Percentiles rank a stretch among this genome's conserved stretches.
phyloP scores from a whole-genome alignment of 2,329 filamentous ascomycete genomes.

The Fusarium sp. region DNA sequence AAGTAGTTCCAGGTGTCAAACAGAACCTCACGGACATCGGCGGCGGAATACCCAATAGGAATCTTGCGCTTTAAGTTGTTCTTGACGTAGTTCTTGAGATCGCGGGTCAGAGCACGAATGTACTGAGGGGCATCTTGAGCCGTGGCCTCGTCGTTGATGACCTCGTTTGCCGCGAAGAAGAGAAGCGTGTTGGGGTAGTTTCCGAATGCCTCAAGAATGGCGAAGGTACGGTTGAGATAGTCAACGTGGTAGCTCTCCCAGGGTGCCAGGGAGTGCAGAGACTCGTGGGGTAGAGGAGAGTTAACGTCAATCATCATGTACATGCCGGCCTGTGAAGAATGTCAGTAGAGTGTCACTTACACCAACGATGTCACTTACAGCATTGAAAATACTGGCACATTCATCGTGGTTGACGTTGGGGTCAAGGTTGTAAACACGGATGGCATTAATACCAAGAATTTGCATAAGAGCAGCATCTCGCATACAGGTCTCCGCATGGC shows the following conservation, averaged over 20 bases:
- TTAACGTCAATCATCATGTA: slow-evolving; percentile 78
- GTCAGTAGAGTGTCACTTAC: slow-evolving; percentile 2
- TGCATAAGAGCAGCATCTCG: slow-evolving; percentile 75
- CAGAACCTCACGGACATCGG: slow-evolving; percentile 78
- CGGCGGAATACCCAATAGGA: slow-evolving; percentile 83
- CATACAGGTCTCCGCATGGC: slow-evolving; percentile 66
- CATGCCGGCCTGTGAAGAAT: slow-evolving; percentile 64
- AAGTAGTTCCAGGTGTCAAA: slow-evolving; percentile 82
- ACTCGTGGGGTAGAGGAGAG: slow-evolving; percentile 69
- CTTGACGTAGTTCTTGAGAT: slow-evolving; percentile 84
- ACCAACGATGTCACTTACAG: slow-evolving; percentile 49
- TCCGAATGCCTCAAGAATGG: slow-evolving; percentile 74
- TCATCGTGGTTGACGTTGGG: slow-evolving; percentile 73
- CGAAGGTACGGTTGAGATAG: slow-evolving; percentile 75
- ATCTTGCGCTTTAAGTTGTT: slow-evolving; percentile 74
- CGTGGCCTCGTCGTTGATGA: slow-evolving; percentile 74
- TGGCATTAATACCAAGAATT: slow-evolving; percentile 71
- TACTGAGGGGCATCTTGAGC: slow-evolving; percentile 74
- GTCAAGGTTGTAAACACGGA: slow-evolving; percentile 76
- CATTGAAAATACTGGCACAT: slow-evolving; percentile 75
- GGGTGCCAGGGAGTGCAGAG: slow-evolving; percentile 64
- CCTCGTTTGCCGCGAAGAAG: slow-evolving; percentile 84
- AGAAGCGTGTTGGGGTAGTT: slow-evolving; percentile 74
- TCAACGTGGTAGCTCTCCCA: slow-evolving; percentile 68
- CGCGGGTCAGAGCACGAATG: slow-evolving; percentile 78